Percentiles rank a stretch among this genome's conserved stretches.
phyloP scores from a whole-genome alignment of 352 stramenopile genomes.

The Blastocystis hominis region DNA sequence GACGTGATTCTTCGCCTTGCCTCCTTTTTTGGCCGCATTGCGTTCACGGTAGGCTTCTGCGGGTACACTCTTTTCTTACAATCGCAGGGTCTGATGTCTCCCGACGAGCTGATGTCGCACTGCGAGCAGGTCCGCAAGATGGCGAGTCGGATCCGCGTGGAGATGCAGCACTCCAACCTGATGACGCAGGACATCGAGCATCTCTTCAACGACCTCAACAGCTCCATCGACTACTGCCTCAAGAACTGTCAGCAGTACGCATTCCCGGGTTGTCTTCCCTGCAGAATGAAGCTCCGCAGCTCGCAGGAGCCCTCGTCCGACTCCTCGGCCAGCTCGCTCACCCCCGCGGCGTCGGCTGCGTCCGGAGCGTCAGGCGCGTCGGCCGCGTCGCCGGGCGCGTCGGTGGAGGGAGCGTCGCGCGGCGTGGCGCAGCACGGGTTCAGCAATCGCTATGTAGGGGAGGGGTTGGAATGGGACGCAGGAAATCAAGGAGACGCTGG shows the following conservation, averaged over 20 bases:
- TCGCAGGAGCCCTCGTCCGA: background rate
- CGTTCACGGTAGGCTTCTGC: background rate
- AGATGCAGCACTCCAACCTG: constrained; percentile 43
- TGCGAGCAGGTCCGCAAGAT: constrained; percentile 52
- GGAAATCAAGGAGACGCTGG: constrained; percentile 73
- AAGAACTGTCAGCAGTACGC: constrained; percentile 23
- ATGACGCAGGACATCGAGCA: constrained; percentile 51
- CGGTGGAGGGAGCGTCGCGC: constrained; percentile 9
- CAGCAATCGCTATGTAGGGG: background rate
- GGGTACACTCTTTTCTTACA: background rate
- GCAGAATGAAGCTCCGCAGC: background rate
- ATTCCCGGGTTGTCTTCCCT: background rate
- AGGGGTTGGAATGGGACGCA: background rate
- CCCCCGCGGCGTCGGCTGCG: background rate
- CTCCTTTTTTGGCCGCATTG: constrained; percentile 32
- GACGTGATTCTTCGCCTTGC: constrained; percentile 29
- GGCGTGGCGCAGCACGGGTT: constrained; percentile 47
- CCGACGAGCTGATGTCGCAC: background rate
- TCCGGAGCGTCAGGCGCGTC: background rate
- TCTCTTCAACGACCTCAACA: constrained; percentile 27
- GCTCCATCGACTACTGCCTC: constrained; percentile 24
- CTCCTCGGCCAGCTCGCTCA: background rate
- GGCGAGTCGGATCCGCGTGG: background rate
- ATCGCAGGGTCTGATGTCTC: background rate
- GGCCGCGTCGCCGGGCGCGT: background rate